phyloP scores from a whole-genome alignment of 2,329 filamentous ascomycete species.

The Pseudocercospora eumusae region DNA sequence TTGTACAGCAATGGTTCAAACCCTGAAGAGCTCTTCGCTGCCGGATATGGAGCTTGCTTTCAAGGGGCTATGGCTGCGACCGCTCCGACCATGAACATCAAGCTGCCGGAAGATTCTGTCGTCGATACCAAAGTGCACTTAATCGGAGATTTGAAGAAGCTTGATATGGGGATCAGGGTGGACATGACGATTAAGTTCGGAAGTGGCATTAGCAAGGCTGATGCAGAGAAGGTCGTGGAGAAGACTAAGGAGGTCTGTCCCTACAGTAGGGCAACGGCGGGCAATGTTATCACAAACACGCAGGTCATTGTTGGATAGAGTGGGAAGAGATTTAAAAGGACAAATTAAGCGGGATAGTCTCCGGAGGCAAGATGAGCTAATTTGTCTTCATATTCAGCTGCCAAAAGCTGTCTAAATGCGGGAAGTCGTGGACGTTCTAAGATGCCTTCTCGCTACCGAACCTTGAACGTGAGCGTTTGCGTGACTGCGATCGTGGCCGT shows the following conservation, averaged over 20 bases:
- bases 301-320: constrained; percentile 13
- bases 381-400: not conserved
- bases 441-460: constrained; percentile 14
- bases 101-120: constrained; percentile 48
- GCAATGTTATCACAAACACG: constrained; percentile 38
- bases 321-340: not conserved
- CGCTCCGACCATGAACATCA: constrained; percentile 45
- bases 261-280: constrained; percentile 40
- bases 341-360: not conserved
- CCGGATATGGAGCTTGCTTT: constrained; percentile 53
- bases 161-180: constrained; percentile 50
- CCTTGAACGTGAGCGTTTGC: constrained; percentile 9
- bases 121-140: constrained; percentile 49
- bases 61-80: constrained; percentile 51
- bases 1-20: constrained; percentile 43
- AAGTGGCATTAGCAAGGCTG: constrained; percentile 36
- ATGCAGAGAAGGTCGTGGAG: constrained; percentile 42
- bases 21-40: constrained; percentile 52
- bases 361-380: not conserved
- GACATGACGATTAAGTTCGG: constrained; percentile 46
- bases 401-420: not conserved
- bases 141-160: constrained; percentile 49
- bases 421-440: not conserved
- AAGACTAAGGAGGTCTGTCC: constrained; percentile 43
- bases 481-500: constrained; percentile 4